Evolutionary conservation across 768 basidiomycete species (phyloP).

Genomic region (Russula abietina): DNA sequence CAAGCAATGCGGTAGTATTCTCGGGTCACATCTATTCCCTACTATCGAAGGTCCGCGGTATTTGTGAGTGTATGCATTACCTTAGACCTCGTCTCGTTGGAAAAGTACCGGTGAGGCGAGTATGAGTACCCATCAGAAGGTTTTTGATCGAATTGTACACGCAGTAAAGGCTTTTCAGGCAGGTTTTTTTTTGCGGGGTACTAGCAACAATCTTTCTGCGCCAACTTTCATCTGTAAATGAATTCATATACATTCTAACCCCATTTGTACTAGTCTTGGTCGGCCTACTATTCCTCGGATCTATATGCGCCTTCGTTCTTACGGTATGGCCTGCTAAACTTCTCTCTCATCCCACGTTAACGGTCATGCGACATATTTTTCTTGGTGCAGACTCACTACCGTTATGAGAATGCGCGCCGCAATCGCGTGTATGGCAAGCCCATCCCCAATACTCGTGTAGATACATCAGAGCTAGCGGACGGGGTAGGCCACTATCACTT

Average conservation of each 20-base stretch:
- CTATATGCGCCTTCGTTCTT: constrained; percentile 45
- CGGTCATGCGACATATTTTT: neutral
- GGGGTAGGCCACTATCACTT: constrained; percentile 38
- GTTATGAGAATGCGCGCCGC: constrained; percentile 52
- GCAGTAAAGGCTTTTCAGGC: constrained; percentile 58
- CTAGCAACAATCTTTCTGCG: neutral
- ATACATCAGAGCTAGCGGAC: constrained; percentile 62
- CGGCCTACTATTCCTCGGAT: constrained; percentile 52
- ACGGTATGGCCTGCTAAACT: constrained; percentile 33
- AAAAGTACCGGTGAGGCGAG: neutral
- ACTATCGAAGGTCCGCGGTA: constrained; percentile 57
- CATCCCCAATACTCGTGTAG: constrained; percentile 42
- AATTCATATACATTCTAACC: constrained; percentile 8
- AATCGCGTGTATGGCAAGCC: constrained; percentile 49
- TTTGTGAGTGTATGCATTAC: constrained; percentile 40
- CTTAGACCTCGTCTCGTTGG: no score
- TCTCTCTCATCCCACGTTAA: neutral
- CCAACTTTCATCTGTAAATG: no score
- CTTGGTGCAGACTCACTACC: constrained; percentile 49
- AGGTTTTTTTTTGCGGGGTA: constrained; percentile 23
- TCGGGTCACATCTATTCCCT: constrained; percentile 74
- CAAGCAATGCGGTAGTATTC: constrained; percentile 68
- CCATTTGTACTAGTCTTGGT: constrained; percentile 36
- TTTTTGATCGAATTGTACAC: neutral
- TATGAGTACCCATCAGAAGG: no score